phyloP scores from a whole-genome alignment of 2,329 filamentous ascomycete genomes.

The Aspergillus calidoustus region DNA sequence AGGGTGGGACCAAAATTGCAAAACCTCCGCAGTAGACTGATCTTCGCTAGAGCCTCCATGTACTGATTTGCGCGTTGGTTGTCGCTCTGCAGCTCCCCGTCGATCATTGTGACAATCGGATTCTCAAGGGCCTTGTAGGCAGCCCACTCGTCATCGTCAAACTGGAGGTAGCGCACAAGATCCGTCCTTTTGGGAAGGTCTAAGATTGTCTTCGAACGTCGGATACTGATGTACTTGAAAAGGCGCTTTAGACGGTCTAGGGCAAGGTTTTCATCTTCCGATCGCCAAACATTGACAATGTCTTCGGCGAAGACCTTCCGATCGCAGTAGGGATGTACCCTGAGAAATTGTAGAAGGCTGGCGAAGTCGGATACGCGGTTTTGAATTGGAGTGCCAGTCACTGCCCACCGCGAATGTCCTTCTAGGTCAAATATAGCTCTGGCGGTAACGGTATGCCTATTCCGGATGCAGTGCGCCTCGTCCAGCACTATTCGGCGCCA shows the following conservation, averaged over 20 bases:
- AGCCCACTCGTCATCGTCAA: neutral
- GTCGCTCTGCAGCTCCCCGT: neutral
- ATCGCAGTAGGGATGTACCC: neutral
- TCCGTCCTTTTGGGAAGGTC: neutral
- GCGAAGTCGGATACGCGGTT: neutral
- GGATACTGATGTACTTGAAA: neutral
- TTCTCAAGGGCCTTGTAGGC: neutral
- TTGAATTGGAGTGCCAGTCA: constrained; percentile 1
- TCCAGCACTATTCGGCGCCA: constrained; percentile 6
- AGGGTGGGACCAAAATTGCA: neutral
- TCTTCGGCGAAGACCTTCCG: neutral
- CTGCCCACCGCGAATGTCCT: neutral
- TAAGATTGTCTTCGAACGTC: neutral
- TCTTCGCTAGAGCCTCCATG: neutral
- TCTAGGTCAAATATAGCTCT: neutral
- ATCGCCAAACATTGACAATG: neutral
- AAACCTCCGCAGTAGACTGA: neutral
- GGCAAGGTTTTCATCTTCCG: neutral
- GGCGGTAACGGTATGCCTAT: neutral
- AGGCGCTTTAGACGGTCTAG: neutral
- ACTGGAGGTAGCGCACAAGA: neutral
- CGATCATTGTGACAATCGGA: neutral
- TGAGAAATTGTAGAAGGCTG: neutral
- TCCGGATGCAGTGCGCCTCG: neutral
- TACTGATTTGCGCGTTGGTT: neutral